Conservation (phyloP, 1,284 basidiomycete genomes). For the Trichosporon inkin region DNA sequence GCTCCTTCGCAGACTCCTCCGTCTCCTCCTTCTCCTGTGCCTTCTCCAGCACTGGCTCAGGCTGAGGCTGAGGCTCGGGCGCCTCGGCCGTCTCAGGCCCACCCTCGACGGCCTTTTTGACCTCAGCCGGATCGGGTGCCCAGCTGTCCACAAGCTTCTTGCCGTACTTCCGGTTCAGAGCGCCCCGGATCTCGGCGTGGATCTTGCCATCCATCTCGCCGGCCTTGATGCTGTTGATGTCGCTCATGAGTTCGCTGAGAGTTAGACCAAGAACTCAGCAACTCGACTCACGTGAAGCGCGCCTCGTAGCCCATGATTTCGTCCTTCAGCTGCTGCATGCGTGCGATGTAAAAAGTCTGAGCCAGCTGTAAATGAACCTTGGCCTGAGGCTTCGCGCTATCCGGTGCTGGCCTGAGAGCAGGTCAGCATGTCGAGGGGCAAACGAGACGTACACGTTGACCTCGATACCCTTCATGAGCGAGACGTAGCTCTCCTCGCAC, state of each 20-base stretch:
- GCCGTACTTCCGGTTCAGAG: conserved; percentile 40
- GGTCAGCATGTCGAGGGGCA: conserved; percentile 10
- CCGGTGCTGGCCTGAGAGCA: conserved; percentile 37
- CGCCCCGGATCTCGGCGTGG: conserved; percentile 49
- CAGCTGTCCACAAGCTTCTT: conserved; percentile 41
- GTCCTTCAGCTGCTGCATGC: conserved; percentile 65
- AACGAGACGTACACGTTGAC: conserved; percentile 59
- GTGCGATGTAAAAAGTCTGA: conserved; percentile 64
- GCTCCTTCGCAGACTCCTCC: not conserved
- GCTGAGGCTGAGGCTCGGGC: conserved; percentile 4
- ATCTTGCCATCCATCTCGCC: conserved; percentile 65
- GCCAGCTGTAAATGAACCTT: conserved; percentile 63
- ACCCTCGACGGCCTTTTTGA: conserved; percentile 29
- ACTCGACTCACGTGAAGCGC: conserved; percentile 63
- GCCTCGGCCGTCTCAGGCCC: conserved; percentile 25
- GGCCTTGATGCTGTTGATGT: conserved; percentile 62
- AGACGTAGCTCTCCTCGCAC: conserved; percentile 63
- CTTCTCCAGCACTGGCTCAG: not conserved
- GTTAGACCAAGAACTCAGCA: conserved; percentile 6
- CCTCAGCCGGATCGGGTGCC: conserved; percentile 36
- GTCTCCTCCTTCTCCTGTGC: not conserved
- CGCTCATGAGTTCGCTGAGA: conserved; percentile 32
- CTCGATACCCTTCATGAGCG: conserved; percentile 64
- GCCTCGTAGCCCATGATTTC: conserved; percentile 67
- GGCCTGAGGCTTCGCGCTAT: conserved; percentile 45